phyloP scores from a whole-genome alignment of 2,329 filamentous ascomycete genomes.

The Diplocarpon mali region DNA sequence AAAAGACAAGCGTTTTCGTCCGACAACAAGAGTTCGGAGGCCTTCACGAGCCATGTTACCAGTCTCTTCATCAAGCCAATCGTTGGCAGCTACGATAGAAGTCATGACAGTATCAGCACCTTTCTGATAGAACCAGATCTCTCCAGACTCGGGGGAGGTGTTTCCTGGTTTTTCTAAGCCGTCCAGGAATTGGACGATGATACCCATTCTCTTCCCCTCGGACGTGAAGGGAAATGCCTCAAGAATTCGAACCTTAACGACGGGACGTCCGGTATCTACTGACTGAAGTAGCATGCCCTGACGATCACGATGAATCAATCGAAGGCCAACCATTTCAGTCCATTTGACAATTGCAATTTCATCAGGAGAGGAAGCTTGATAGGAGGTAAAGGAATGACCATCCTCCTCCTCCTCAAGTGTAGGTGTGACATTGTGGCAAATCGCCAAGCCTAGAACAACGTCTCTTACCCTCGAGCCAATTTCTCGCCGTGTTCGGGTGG shows the following conservation, averaged over 20 bases:
- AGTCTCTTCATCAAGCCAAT: slow-evolving; percentile 98
- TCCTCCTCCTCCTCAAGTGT: slow-evolving; percentile 68
- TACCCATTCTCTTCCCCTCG: slow-evolving; percentile 96
- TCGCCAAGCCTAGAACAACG: slow-evolving; percentile 78
- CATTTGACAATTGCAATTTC: slow-evolving; percentile 97
- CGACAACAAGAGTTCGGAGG: slow-evolving; percentile 84
- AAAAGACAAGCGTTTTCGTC: slow-evolving; percentile 72
- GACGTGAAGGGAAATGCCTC: slow-evolving; percentile 97
- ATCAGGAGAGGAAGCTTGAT: slow-evolving; percentile 94
- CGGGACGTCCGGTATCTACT: slow-evolving; percentile 57
- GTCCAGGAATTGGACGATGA: slow-evolving; percentile 78
- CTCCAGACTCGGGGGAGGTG: slow-evolving; percentile 46
- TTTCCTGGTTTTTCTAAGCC: slow-evolving; percentile 37
- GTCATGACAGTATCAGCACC: slow-evolving; percentile 97
- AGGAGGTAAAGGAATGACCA: slow-evolving; percentile 66
- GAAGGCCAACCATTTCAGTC: slow-evolving; percentile 85
- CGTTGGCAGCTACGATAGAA: slow-evolving; percentile 87
- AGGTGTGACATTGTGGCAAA: slow-evolving; percentile 96
- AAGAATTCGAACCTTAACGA: slow-evolving; percentile 78
- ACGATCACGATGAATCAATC: slow-evolving; percentile 74
- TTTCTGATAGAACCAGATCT: slow-evolving; percentile 98
- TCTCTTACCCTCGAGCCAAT: slow-evolving; percentile 90
- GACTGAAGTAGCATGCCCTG: slow-evolving; percentile 76
- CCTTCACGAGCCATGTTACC: slow-evolving; percentile 99
- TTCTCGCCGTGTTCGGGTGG: slow-evolving; percentile 79